Base-by-base conservation (phyloP, 371 early-diverging fungal species). In the Amoeboaphelidium protococcarum region DNA sequence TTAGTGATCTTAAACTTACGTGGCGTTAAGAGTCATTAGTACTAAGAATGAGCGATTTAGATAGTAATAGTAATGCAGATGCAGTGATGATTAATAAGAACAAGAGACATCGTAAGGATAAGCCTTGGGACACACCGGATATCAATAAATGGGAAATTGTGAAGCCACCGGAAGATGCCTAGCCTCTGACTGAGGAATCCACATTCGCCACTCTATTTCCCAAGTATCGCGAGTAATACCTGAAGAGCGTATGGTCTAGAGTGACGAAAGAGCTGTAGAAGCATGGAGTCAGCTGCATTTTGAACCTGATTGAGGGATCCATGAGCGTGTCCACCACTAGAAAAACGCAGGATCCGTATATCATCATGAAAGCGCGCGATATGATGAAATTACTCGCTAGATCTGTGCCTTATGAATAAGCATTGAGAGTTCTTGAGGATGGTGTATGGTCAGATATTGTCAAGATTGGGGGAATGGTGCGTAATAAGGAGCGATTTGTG, bases 141-240 rank as follows among this genome's bases (percentile, higher is more conserved):
- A 84, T 87, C 55, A 82, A 87, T 67, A 74, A 86, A 50, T 91
- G 89, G 86, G 82, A 82, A 62, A 75, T 92, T 43, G 83, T 88
- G 61, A 74, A 69, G 45, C 69, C 74, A 10, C 83, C 82, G 49
- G 78, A 85, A 54, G 75, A 78, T 58, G 54, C 67, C 4, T 61
- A 65, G 26, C 75, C 87, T n/a, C 82, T 99, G 51, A 60, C 76
- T 16, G 99, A 97, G 59, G 91, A 89, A 60, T 87, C 86, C 20
- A 82, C 82, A 1, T 98, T 96, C 67, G 90, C 94, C 1, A 90
- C 95, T 1, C 66, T 97, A 53, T 99, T 95, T 54, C 97, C 99
- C 13, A 90, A 89, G 67, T 94, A 97, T 71, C 72, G 97, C 54
- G 95, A 97, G 63, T 70, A 72, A 48, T 98, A 98, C 56, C 65